These are phyloP conservation scores for Peterozyma xylosa DNA, from an alignment of 805 yeast species.

Conservation along the genomic window DNA sequence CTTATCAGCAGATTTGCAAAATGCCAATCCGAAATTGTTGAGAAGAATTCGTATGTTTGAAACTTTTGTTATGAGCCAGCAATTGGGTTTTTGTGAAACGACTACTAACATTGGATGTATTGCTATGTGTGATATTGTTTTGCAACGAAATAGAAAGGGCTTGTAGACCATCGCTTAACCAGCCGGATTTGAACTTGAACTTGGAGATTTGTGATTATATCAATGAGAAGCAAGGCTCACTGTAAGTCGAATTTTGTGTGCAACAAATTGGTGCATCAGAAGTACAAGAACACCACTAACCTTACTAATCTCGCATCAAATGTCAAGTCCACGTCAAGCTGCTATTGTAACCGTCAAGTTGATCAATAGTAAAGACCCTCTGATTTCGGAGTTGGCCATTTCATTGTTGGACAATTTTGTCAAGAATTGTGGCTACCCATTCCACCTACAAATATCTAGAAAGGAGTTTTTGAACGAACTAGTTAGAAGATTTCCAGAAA, in stretches of 20 bases:
- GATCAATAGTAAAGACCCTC: slow-evolving; percentile 77
- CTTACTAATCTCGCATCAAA: background rate
- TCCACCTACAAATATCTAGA: slow-evolving; percentile 89
- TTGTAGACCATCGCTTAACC: slow-evolving; percentile 71
- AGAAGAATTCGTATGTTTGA: slow-evolving; percentile 24
- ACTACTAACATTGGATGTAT: background rate
- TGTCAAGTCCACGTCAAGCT: slow-evolving; percentile 74
- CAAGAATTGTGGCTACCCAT: slow-evolving; percentile 96
- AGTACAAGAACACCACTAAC: background rate
- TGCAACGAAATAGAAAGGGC: slow-evolving; percentile 63
- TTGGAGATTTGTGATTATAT: slow-evolving; percentile 90
- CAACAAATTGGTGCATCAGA: background rate
- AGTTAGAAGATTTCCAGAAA: slow-evolving; percentile 89
- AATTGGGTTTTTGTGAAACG: background rate
- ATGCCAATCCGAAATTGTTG: slow-evolving; percentile 27
- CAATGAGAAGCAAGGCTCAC: slow-evolving; percentile 84
- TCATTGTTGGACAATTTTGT: slow-evolving; percentile 76
- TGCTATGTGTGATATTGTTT: background rate
- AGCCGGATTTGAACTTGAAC: slow-evolving; percentile 85
- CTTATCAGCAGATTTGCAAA: slow-evolving; percentile 16
- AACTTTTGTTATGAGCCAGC: background rate
- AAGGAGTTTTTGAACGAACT: slow-evolving; percentile 91
- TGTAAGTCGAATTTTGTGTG: slow-evolving; percentile 18
- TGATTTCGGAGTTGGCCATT: slow-evolving; percentile 75
- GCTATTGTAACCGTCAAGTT: slow-evolving; percentile 78